Base-by-base conservation (phyloP, 2,329 filamentous ascomycete species). In the Sodiomyces alkalinus region DNA sequence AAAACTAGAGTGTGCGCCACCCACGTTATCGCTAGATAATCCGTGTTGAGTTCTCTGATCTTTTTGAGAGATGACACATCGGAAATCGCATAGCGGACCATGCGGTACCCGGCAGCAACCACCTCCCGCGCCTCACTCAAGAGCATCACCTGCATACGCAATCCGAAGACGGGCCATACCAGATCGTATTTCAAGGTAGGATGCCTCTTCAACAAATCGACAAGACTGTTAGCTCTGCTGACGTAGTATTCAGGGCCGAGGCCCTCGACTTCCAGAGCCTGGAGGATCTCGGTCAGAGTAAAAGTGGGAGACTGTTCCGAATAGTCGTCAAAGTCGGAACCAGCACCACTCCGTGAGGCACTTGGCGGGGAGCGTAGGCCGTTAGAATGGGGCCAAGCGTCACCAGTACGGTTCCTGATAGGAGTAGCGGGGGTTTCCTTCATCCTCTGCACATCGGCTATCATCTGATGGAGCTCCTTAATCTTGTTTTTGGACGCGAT, bases 211-310 rank as follows among this genome's bases (percentile, higher is more conserved):
- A 98, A 92, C n/a, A 98, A 63, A 36, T 92, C 81, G n/a, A 96
- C 90, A 7, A 98, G 64, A 38, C 73, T 80, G 47, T 98, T 98
- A 16, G 85, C 85, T 36, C 83, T 74, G 34, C 80, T 81, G 29
- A 98, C 87, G 47, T 98, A 98, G 55, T 92, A 94, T 52, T 96
- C 90, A 1, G 87, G 77, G 23, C 74, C 70, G 74, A 94, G 81
- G 16, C 81, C 82, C 46, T 85, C 80, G 9, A 77, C 66, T 49
- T 98, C 90, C 21, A 98, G 59, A 3, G 85, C 82, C 48, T 93
- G 86, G 15, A 98, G 59, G 17, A 92, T 78, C 48, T 98, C 90
- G 3, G 85, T 74, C 11, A 98, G 68, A 2, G 85, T 78, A 51
- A 86, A 92, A 0, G 85, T 94, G 3, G 92, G 90, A 7, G 85